These are phyloP conservation scores for Bruguiera hainesii DNA, from an alignment of 441 rosid species.

Conservation along the genomic window DNA sequence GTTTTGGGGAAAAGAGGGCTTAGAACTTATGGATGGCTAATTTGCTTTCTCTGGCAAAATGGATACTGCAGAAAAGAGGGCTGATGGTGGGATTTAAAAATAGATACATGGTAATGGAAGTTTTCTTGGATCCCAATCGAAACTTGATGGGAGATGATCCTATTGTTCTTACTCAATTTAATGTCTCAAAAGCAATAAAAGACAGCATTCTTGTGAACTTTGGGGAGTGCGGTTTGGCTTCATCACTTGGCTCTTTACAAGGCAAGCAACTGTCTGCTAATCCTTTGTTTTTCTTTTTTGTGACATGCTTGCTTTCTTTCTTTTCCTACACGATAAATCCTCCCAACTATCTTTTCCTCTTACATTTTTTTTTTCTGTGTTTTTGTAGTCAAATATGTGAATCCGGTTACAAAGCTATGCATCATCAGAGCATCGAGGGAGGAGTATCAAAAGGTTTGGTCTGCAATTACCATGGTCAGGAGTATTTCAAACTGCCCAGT, in stretches of 20 bases:
- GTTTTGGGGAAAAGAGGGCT: no score
- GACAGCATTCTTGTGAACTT: slow-evolving; percentile 60
- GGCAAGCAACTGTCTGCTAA: slow-evolving; percentile 22
- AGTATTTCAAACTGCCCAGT: slow-evolving; percentile 60
- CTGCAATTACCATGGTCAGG: slow-evolving; percentile 64
- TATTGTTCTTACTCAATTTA: slow-evolving; percentile 59
- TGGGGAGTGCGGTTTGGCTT: slow-evolving; percentile 74
- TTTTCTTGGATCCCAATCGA: slow-evolving; percentile 64
- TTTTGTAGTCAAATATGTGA: slow-evolving; percentile 60
- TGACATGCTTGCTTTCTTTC: neutral
- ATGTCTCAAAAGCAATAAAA: slow-evolving; percentile 59
- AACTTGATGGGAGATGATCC: slow-evolving; percentile 54
- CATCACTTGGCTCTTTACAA: slow-evolving; percentile 62
- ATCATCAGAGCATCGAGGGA: slow-evolving; percentile 68
- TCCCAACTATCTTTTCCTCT: neutral
- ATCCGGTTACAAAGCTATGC: slow-evolving; percentile 67
- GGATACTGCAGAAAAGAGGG: neutral
- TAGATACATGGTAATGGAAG: slow-evolving; percentile 74
- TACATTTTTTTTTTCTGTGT: neutral
- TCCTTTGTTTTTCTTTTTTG: neutral
- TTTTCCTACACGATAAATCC: neutral
- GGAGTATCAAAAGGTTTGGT: slow-evolving; percentile 66
- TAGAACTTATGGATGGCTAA: no score
- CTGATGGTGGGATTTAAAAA: slow-evolving; percentile 82
- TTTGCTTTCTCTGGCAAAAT: no score